Base-by-base conservation (phyloP, 139 green algal genomes). In the Chlorella sp. region DNA sequence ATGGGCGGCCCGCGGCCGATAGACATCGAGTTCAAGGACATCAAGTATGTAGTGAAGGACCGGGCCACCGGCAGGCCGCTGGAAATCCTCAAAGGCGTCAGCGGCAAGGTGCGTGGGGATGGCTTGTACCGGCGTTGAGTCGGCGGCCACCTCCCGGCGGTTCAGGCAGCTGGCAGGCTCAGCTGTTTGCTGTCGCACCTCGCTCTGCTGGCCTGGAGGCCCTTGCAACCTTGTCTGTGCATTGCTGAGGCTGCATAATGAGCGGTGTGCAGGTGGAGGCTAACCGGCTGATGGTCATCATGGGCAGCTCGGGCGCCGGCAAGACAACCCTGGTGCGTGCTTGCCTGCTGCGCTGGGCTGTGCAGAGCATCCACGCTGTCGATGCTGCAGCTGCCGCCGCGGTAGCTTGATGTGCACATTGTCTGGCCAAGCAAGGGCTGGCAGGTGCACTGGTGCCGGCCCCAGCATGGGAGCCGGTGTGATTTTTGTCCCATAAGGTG, bases 251-350 rank as follows among this genome's bases (percentile, higher is more conserved):
- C n/a, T n/a, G n/a, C n/a, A n/a, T n/a, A n/a, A n/a, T n/a, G n/a
- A n/a, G n/a, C n/a, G n/a, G n/a, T n/a, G n/a, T 88, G 69, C 74
- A 56, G n/a, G 14, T 73, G 69, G 40, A 87, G 87, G 2, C 77
- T 0, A n/a, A 41, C 40, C 79, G 88, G 14, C 72, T 96, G 9
- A 74, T 90, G 0, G 86, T 88, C 4, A 88, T 96, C 20, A 94
- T 96, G 93, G 93, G 93, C 4, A 82, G 86, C 11, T 92, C 85
- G 1, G 93, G 93, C 14, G 92, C 93, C 0, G 93, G 93, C 24
- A 96, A 96, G 80, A 94, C 85, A 1, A 96, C 91, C 0, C 74
- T 94, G 90, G 91, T 95, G 74, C 65, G 90, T 69, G 22, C 24
- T 64, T 22, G n/a, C 24, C 24, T 36, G 38, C 41, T 32, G 24